A percentile compares a stretch with the other conserved stretches of the same genome.
phyloP scores from a whole-genome alignment of 2,329 filamentous ascomycete species.

The Hymenoscyphus occultus region DNA sequence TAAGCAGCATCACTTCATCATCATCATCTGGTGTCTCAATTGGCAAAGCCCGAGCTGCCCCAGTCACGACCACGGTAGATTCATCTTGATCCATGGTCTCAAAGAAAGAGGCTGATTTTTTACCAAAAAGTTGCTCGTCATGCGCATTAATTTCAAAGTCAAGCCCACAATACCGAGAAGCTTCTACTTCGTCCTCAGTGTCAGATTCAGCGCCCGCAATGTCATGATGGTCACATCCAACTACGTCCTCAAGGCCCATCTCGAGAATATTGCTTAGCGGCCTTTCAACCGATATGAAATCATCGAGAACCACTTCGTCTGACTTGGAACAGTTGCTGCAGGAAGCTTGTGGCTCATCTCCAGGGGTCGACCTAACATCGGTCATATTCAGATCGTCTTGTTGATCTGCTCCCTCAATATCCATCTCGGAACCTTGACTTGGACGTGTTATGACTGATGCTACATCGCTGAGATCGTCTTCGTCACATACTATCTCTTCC shows the following conservation, averaged over 20 bases:
- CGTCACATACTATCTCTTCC: background rate
- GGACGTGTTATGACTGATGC: background rate
- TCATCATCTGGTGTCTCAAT: background rate
- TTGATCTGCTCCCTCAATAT: background rate
- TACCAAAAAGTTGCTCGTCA: no score
- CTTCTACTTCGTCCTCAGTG: no score
- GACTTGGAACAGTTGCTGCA: background rate
- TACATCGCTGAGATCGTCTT: background rate
- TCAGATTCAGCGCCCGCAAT: no score
- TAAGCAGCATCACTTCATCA: background rate
- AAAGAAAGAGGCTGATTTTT: no score
- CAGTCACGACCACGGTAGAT: background rate
- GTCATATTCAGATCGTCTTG: background rate
- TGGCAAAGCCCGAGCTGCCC: background rate
- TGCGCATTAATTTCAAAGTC: no score
- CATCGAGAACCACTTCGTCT: background rate
- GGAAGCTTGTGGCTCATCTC: background rate
- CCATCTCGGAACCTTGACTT: background rate
- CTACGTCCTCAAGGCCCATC: background rate
- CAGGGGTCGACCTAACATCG: background rate
- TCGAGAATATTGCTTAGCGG: background rate
- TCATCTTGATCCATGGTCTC: background rate
- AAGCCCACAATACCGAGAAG: no score
- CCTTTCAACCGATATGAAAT: background rate
- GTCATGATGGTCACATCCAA: no score